A percentile compares a stretch with the other conserved stretches of the same genome.
Evolutionary conservation across 352 stramenopile genomes (phyloP).

Genomic region (Stephanocyclus meneghinianus): DNA sequence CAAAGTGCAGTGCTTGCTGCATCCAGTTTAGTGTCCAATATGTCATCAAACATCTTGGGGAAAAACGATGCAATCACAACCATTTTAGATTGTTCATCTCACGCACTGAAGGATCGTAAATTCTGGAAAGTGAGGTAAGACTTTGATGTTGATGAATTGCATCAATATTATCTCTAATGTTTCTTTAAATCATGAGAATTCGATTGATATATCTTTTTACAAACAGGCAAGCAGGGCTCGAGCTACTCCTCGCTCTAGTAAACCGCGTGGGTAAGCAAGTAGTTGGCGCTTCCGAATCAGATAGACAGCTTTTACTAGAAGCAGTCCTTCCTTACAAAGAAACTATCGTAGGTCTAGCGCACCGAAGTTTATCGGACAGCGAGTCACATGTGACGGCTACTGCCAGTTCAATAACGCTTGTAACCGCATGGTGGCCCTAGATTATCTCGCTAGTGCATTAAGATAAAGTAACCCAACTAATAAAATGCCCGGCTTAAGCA

Average conservation of each 20-base stretch:
- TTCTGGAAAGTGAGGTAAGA: constrained; percentile 78
- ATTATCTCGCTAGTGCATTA: not conserved
- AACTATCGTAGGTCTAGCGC: constrained; percentile 57
- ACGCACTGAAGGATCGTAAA: constrained; percentile 72
- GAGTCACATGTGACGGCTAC: constrained; percentile 71
- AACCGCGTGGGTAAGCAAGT: constrained; percentile 52
- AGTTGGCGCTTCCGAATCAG: constrained; percentile 26
- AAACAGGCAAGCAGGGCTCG: constrained; percentile 53
- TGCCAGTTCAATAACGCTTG: constrained; percentile 61
- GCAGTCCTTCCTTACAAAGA: constrained; percentile 79
- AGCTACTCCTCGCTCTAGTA: constrained; percentile 67
- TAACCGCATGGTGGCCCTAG: constrained; percentile 75
- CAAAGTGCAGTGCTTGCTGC: constrained; percentile 53
- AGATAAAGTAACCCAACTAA: not conserved
- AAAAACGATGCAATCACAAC: constrained; percentile 48
- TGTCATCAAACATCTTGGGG: constrained; percentile 39
- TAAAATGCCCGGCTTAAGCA: not conserved
- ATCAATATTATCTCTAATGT: constrained; percentile 2
- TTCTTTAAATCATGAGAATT: constrained; percentile 4
- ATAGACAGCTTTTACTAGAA: constrained; percentile 68
- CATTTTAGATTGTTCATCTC: constrained; percentile 51
- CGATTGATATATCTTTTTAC: constrained; percentile 4
- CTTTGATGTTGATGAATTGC: not conserved
- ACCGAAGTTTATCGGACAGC: constrained; percentile 61
- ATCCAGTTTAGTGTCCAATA: constrained; percentile 56